These are phyloP conservation scores for Vickermania ingenoplastis DNA, from an alignment of 208 protist genomes.

Conservation along the genomic window DNA sequence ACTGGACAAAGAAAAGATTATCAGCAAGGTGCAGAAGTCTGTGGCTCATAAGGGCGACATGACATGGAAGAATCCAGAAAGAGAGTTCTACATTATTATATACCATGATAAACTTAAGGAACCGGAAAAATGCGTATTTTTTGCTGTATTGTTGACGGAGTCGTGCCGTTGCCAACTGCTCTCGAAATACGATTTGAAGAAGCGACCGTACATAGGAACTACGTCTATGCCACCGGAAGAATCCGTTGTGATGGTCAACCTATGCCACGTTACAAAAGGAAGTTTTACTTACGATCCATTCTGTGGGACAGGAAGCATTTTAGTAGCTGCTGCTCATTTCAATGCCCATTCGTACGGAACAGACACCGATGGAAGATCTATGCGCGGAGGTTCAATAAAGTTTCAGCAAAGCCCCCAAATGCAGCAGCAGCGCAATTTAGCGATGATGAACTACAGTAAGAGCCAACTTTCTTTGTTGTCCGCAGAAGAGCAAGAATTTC, in stretches of 20 bases:
- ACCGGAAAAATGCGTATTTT: conserved; percentile 37
- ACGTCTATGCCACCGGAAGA: conserved; percentile 95
- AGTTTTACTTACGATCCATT: conserved; percentile 89
- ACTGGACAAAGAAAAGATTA: conserved; percentile 34
- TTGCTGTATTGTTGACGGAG: conserved; percentile 21
- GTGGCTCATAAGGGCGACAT: conserved; percentile 4
- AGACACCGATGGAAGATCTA: conserved; percentile 83
- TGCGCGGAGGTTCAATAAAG: conserved; percentile 63
- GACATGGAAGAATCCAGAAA: conserved; percentile 14
- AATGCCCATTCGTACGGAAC: conserved; percentile 81
- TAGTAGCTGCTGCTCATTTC: conserved; percentile 77
- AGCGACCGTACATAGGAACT: conserved; percentile 91
- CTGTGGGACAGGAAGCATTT: conserved; percentile 85
- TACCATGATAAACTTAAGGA: conserved; percentile 20
- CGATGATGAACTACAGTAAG: conserved; percentile 20
- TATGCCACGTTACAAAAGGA: conserved; percentile 43
- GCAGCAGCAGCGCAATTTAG: conserved; percentile 56
- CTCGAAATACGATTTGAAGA: conserved; percentile 66
- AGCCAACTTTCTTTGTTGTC: conserved; percentile 22
- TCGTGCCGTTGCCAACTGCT: conserved; percentile 39
- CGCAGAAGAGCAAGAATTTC: conserved; percentile 26
- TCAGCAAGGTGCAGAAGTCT: conserved; percentile 14
- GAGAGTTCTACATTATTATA: conserved; percentile 39
- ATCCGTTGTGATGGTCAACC: conserved; percentile 87
- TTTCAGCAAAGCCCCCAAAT: conserved; percentile 45